A percentile compares a stretch with the other conserved stretches of the same genome.
These are phyloP conservation scores for Hanseniaspora jakobsenii DNA, from an alignment of 805 yeast species.

Conservation along the genomic window DNA sequence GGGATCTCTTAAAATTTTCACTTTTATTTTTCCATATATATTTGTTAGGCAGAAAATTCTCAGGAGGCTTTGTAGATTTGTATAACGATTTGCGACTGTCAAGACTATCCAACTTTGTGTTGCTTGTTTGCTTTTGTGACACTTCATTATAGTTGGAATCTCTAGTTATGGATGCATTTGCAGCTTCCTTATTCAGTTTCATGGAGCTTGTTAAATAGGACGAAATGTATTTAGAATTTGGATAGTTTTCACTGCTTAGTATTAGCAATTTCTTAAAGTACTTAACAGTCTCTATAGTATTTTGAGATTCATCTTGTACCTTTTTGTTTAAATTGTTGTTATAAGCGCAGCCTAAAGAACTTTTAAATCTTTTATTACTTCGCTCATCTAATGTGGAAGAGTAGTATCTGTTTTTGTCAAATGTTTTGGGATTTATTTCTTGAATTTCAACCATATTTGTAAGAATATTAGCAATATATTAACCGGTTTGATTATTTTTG, in stretches of 20 bases:
- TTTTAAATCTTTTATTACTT: too few species aligned
- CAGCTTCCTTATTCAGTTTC: slow-evolving; percentile 16
- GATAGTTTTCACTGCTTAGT: slow-evolving; percentile 1
- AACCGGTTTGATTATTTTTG: too few species aligned
- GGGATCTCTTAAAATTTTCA: slow-evolving; percentile 5
- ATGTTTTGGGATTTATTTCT: slow-evolving; percentile 26
- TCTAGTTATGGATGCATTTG: slow-evolving; percentile 10
- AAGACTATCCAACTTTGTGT: slow-evolving; percentile 26
- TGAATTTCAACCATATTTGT: slow-evolving; percentile 24
- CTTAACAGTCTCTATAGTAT: slow-evolving; percentile 13
- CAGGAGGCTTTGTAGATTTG: slow-evolving; percentile 28
- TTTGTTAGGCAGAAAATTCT: slow-evolving; percentile 6
- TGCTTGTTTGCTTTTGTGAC: slow-evolving; percentile 15
- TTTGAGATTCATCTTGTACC: slow-evolving; percentile 23
- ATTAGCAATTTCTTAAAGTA: neutral
- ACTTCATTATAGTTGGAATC: slow-evolving; percentile 11
- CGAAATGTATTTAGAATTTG: neutral
- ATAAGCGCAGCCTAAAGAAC: slow-evolving; percentile 6
- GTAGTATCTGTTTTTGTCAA: slow-evolving; percentile 27
- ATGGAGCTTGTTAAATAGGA: slow-evolving; percentile 18
- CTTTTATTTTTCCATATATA: slow-evolving; percentile 2
- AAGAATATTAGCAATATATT: too few species aligned
- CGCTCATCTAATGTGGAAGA: slow-evolving; percentile 21
- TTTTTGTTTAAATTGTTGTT: slow-evolving; percentile 8
- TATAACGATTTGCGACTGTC: slow-evolving; percentile 24